Percentiles rank a stretch among this genome's conserved stretches.
Evolutionary conservation across 192 early-diverging fungal genomes (phyloP).

Genomic region (Dissophora globulifera): DNA sequence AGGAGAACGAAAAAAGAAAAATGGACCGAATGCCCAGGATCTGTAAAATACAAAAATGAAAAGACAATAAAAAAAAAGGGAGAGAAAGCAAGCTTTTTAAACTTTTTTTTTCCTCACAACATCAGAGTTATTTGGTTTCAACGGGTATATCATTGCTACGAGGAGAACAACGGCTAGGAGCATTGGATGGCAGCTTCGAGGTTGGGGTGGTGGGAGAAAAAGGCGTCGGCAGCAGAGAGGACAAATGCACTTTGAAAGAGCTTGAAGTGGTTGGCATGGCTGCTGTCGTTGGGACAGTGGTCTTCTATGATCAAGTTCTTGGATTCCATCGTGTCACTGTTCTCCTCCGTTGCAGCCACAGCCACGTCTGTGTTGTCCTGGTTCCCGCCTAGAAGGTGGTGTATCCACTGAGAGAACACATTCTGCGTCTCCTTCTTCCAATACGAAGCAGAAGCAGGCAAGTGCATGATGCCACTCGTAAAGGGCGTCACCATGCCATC

Average conservation of each 20-base stretch:
- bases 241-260: constrained; percentile 22
- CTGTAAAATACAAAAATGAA: neutral
- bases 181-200: neutral
- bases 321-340: neutral
- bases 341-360: too few species aligned
- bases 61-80: neutral
- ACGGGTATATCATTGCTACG: too few species aligned
- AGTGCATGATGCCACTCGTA: constrained; percentile 9
- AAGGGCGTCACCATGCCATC: constrained; percentile 21
- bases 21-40: too few species aligned
- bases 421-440: neutral
- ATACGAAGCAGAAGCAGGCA: neutral
- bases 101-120: too few species aligned
- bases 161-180: too few species aligned
- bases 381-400: too few species aligned
- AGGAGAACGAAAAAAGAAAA: too few species aligned
- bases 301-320: constrained; percentile 12
- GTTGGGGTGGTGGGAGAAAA: neutral
- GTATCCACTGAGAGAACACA: too few species aligned
- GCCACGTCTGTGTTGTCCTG: too few species aligned
- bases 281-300: constrained; percentile 1
- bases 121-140: too few species aligned
- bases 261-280: constrained; percentile 11
- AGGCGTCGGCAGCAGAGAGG: constrained; percentile 8
- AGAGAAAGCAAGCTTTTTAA: neutral